Evolutionary conservation across 495 filamentous ascomycete genomes (phyloP).

Genomic region (Venustampulla echinocandica): DNA sequence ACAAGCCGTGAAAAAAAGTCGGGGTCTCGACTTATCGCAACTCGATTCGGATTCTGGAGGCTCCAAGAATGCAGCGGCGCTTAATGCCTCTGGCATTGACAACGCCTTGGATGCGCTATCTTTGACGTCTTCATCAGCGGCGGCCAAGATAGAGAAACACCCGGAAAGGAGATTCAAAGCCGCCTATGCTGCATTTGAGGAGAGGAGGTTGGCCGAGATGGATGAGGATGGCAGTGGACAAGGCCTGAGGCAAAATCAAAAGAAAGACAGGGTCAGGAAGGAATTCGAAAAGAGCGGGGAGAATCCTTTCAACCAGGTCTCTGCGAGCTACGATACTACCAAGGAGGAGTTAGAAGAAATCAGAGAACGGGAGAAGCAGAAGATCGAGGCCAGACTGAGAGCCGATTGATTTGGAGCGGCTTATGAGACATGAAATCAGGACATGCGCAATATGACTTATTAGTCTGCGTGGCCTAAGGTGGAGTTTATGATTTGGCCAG

Average conservation of each 20-base stretch:
- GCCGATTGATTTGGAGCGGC: conserved; percentile 12
- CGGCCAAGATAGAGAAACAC: conserved; percentile 70
- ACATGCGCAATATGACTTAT: too few species aligned
- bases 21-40: conserved; percentile 61
- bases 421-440: background rate
- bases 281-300: conserved; percentile 90
- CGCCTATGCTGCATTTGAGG: conserved; percentile 80
- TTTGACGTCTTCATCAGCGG: conserved; percentile 38
- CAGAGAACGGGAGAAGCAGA: conserved; percentile 57
- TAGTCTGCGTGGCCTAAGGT: background rate
- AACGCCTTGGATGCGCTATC: conserved; percentile 79
- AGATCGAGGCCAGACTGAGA: conserved; percentile 62
- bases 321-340: conserved; percentile 61
- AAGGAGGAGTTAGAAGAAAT: conserved; percentile 68
- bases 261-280: conserved; percentile 66
- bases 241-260: conserved; percentile 71
- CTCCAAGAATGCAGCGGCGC: conserved; percentile 38
- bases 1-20: conserved; percentile 57
- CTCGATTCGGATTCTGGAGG: conserved; percentile 43
- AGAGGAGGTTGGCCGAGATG: conserved; percentile 75
- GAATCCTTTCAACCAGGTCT: conserved; percentile 85
- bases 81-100: conserved; percentile 81
- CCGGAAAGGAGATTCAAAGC: conserved; percentile 80
- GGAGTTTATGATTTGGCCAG: conserved; percentile 12
- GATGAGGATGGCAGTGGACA: conserved; percentile 61